A percentile compares a stretch with the other conserved stretches of the same genome.
Conservation (phyloP, 768 basidiomycete species). For the Baorangia bicolor region DNA sequence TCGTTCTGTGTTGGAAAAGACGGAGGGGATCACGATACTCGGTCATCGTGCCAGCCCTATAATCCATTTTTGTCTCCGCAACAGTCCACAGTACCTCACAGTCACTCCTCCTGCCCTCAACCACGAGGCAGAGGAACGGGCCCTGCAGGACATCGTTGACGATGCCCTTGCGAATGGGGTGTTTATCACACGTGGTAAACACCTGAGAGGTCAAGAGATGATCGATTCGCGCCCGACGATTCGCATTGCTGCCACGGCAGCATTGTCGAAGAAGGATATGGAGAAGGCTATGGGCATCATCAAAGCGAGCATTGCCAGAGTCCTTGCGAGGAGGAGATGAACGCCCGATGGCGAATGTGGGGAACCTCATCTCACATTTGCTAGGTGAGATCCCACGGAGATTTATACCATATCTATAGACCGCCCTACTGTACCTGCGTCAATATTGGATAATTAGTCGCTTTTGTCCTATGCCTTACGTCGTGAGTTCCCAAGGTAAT, state of each 20-base stretch:
- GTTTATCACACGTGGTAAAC: constrained; percentile 79
- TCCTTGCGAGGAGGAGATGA: constrained; percentile 60
- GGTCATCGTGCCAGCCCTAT: constrained; percentile 85
- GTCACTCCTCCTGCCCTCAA: constrained; percentile 41
- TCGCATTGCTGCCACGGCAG: constrained; percentile 76
- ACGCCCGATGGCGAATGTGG: too few relatives aligned
- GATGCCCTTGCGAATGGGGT: constrained; percentile 80
- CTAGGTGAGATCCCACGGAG: neutral
- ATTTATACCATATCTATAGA: constrained; percentile 35
- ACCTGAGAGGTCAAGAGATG: constrained; percentile 81
- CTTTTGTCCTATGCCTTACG: neutral
- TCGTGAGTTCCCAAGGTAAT: too few relatives aligned
- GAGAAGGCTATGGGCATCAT: constrained; percentile 83
- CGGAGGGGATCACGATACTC: constrained; percentile 80
- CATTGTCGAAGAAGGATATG: constrained; percentile 83
- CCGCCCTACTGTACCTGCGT: constrained; percentile 15
- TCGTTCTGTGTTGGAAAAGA: constrained; percentile 75
- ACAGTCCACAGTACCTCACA: constrained; percentile 22
- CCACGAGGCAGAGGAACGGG: constrained; percentile 65
- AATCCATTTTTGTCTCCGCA: constrained; percentile 76
- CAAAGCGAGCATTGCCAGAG: constrained; percentile 72
- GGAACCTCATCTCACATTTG: neutral
- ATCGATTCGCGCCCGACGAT: constrained; percentile 82
- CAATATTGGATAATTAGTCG: constrained; percentile 9
- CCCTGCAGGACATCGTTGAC: constrained; percentile 92